Evolutionary conservation across 371 early-diverging fungal species (phyloP).

Genomic region (Haplosporangium sp.): DNA sequence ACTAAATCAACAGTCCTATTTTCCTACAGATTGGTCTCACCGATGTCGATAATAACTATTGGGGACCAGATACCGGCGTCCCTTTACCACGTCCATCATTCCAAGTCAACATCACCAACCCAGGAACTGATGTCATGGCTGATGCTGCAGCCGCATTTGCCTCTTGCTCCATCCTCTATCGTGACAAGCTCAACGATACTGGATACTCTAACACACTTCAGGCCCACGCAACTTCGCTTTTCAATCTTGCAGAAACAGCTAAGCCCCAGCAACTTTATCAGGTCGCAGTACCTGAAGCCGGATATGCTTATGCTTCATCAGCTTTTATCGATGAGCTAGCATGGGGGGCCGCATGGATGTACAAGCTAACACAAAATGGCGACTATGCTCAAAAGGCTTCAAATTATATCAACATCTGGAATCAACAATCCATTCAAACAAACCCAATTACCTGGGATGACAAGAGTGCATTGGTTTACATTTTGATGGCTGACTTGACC

Average conservation of each 20-base stretch:
- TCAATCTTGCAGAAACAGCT: slow-evolving; percentile 55
- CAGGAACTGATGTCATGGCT: slow-evolving; percentile 73
- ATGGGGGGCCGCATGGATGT: slow-evolving; percentile 75
- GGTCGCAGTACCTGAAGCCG: slow-evolving; percentile 56
- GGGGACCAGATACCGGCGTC: slow-evolving; percentile 60
- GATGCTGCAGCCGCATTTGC: slow-evolving; percentile 72
- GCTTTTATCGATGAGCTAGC: slow-evolving; percentile 66
- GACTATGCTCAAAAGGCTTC: slow-evolving; percentile 63
- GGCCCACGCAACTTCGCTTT: slow-evolving; percentile 60
- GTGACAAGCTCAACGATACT: slow-evolving; percentile 62
- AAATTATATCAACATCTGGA: slow-evolving; percentile 60
- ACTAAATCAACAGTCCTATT: neutral
- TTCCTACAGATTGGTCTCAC: slow-evolving; percentile 33
- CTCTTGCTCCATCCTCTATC: slow-evolving; percentile 68
- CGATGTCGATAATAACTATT: slow-evolving; percentile 56
- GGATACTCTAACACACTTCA: slow-evolving; percentile 59
- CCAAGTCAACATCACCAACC: slow-evolving; percentile 57
- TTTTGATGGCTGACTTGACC: slow-evolving; percentile 64
- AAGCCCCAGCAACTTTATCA: slow-evolving; percentile 67
- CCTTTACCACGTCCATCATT: slow-evolving; percentile 69
- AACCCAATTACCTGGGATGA: slow-evolving; percentile 56
- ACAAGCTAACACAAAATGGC: slow-evolving; percentile 61
- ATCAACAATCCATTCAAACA: slow-evolving; percentile 10
- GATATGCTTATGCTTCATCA: slow-evolving; percentile 61
- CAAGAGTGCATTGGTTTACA: slow-evolving; percentile 61